Base-by-base conservation (phyloP, 2,329 filamentous ascomycete genomes). In the Chaetomium strumarium region DNA sequence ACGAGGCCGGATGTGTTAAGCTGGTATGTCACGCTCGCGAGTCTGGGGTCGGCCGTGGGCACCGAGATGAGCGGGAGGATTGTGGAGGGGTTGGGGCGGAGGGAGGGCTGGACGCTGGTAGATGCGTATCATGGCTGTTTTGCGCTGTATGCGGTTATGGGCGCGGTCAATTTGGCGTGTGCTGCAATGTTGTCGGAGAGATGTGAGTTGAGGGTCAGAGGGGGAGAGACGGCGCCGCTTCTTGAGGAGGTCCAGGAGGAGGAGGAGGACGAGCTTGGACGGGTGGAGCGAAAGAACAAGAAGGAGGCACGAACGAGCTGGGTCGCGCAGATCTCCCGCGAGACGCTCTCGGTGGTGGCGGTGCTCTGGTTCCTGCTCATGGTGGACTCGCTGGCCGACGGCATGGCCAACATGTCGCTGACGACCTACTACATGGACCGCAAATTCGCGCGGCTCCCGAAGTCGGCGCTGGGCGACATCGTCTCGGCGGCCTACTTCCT, bases 331-430 rank as follows among this genome's bases (percentile, higher is more conserved):
- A 84, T 86, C 47, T 85, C 83, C 0, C 64, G 68, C 1, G 68
- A 76, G 13, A 84, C 83, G 0, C 73, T 77, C 12, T 72, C 70
- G 1, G 73, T 81, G 61, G 83, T 86, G 76, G 79, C 78, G 65
- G 79, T 80, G 46, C 70, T 86, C 3, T 86, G 83, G 80, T 76
- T 84, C 53, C 73, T 86, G 8, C 72, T 87, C 10, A 75, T 77
- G 19, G 70, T 86, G 20, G 84, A 86, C 66, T 82, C 80, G 2
- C 70, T 85, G 10, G 80, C 83, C 13, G 82, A 85, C 59, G 82
- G 83, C 20, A 85, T 86, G 79, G 75, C 77, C n/a, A 73, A 72
- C 3, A 77, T 79, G 59, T 73, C 78, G 1, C 59, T 82, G 30
- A 83, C 79, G 0, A 79, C 75, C 11, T 83, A 83, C 62, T 83